These are phyloP conservation scores for Globisporangium camurandrum DNA, from an alignment of 352 stramenopile genomes.

Conservation along the genomic window DNA sequence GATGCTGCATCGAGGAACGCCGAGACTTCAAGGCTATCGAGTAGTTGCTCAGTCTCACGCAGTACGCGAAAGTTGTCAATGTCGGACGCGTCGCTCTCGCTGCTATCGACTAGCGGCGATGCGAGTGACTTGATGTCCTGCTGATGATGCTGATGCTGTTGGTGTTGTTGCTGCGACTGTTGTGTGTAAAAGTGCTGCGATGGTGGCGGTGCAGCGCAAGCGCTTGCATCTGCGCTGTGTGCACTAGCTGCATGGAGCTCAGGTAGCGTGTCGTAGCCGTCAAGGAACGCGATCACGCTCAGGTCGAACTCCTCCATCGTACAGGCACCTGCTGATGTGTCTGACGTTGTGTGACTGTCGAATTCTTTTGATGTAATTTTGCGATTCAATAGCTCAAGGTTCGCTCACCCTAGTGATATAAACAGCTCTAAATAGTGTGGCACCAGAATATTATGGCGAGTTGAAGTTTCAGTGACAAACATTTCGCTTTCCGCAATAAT, in stretches of 20 bases:
- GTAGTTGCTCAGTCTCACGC: conserved; percentile 9
- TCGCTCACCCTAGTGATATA: no score
- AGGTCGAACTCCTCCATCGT: conserved; percentile 13
- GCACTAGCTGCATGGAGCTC: background rate
- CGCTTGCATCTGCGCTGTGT: background rate
- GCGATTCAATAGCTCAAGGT: background rate
- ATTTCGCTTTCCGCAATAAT: background rate
- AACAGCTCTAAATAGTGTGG: no score
- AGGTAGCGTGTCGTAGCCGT: conserved; percentile 10
- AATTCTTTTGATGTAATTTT: background rate
- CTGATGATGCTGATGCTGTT: background rate
- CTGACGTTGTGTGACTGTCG: no score
- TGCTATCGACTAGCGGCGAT: background rate
- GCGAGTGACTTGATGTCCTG: no score
- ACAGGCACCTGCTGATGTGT: background rate
- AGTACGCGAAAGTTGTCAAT: background rate
- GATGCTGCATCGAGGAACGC: background rate
- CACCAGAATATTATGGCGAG: no score
- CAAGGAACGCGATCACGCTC: conserved; percentile 11
- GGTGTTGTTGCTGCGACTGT: background rate
- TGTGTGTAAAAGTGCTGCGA: background rate
- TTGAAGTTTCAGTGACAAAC: background rate
- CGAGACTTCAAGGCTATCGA: conserved; percentile 5
- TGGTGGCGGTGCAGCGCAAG: background rate
- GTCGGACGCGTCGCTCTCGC: background rate